Evolutionary conservation across 2,329 filamentous ascomycete species (phyloP), one percentile per base, ranked within the genome.

Genomic region (Microdochium trichocladiopsis): DNA sequence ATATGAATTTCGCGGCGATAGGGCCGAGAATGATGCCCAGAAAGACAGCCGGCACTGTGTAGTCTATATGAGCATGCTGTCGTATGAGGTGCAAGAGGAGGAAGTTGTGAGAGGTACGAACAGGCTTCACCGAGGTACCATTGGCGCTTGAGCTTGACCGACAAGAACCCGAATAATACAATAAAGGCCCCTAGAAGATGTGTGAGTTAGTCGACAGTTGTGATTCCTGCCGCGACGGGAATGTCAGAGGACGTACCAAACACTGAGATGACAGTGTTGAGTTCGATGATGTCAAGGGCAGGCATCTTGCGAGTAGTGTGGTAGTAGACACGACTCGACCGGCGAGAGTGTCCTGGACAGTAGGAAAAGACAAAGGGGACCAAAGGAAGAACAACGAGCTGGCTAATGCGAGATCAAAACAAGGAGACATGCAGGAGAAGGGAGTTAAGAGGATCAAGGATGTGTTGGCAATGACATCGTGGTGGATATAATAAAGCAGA

Each of bases 61-160:
- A 16, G 47, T n/a, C n/a, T n/a, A n/a, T n/a, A n/a, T n/a, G n/a
- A n/a, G n/a, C n/a, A n/a, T n/a, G n/a, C n/a, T n/a, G n/a, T n/a
- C n/a, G n/a, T n/a, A n/a, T n/a, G 23, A 24, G 22, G 28, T 52
- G 22, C 28, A 14, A 56, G 43, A 28, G 12, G 51, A 5, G 21
- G 23, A 52, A 43, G n/a, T n/a, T n/a, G n/a, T n/a, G n/a, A n/a
- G n/a, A n/a, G n/a, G n/a, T n/a, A 66, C 75, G 61, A 61, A 78
- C 76, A 60, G 23, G 78, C 78, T 67, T 80, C 77, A 18, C 78
- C 78, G 4, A 81, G 66, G 56, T 78, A 79, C 75, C 76, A 80
- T 31, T 65, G 63, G 49, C 70, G 69, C 64, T 80, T 80, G 56
- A 81, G 71, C 61, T 78, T 74, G 23, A 77, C 71, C 1, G 78